phyloP scores from a whole-genome alignment of 2,329 filamentous ascomycete species.

The Botrytis squamosa region DNA sequence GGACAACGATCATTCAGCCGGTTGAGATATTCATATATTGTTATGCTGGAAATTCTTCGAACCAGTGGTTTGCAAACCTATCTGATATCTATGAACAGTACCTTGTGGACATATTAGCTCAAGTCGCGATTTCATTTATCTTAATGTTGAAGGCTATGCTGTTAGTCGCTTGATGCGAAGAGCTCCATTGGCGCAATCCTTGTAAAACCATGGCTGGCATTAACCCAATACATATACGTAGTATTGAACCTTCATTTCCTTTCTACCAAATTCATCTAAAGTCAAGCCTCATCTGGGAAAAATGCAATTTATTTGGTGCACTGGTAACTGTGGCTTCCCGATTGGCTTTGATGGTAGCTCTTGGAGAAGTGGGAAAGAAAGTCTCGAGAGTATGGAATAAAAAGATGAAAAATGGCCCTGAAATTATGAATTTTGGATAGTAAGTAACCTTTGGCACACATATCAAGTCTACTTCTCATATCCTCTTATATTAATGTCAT shows the following conservation, averaged over 20 bases:
- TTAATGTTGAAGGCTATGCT: not conserved
- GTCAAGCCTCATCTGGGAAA: not conserved
- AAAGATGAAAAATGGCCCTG: not conserved
- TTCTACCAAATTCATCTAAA: not conserved
- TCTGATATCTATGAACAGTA: not conserved
- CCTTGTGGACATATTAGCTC: not conserved
- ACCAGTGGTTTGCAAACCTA: not conserved
- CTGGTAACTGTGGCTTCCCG: not conserved
- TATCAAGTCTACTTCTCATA: not conserved
- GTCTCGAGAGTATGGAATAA: not conserved
- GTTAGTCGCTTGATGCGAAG: not conserved
- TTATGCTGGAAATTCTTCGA: not conserved
- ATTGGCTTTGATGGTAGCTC: not conserved
- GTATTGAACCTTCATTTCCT: not conserved
- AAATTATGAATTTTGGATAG: not conserved
- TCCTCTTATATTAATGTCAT: not conserved
- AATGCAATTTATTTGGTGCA: slow-evolving; percentile 1
- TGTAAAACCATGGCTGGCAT: not conserved
- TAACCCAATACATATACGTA: not conserved
- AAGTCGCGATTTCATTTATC: not conserved
- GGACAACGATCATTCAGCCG: not conserved
- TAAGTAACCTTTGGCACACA: not conserved
- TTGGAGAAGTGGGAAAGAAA: not conserved
- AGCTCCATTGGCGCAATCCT: not conserved
- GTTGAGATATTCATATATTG: not conserved